These are phyloP conservation scores for Lipomyces yamadae DNA, from an alignment of 805 yeast genomes.

Conservation along the genomic window DNA sequence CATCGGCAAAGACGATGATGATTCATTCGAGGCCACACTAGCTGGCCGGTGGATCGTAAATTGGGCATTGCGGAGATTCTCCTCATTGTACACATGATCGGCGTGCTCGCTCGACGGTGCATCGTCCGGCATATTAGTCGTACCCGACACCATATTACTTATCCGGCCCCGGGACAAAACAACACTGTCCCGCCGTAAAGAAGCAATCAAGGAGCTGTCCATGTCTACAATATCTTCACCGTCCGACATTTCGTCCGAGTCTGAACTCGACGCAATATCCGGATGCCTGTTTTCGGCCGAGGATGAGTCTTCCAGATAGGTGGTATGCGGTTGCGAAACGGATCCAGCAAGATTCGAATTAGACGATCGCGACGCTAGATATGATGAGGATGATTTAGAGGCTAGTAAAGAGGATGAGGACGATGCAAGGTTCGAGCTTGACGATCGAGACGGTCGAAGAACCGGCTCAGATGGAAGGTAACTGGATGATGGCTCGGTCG, in stretches of 20 bases:
- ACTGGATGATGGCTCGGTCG: background rate
- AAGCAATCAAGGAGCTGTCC: constrained; percentile 25
- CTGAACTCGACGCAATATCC: constrained; percentile 8
- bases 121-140: constrained; percentile 8
- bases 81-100: constrained; percentile 1
- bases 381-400: background rate
- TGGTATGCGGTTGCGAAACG: constrained; percentile 8
- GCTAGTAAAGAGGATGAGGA: background rate
- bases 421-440: background rate
- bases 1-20: constrained; percentile 5
- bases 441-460: background rate
- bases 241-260: constrained; percentile 22
- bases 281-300: constrained; percentile 9
- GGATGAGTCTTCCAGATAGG: constrained; percentile 15
- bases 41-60: background rate
- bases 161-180: constrained; percentile 36
- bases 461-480: background rate
- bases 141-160: constrained; percentile 19
- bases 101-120: constrained; percentile 3
- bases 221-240: constrained; percentile 33
- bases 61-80: background rate
- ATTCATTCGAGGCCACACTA: background rate
- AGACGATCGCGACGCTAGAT: constrained; percentile 14
- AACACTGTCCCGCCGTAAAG: constrained; percentile 33
- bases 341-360: constrained; percentile 17